Evolutionary conservation across 495 filamentous ascomycete species (phyloP).

Genomic region (Monascus purpureus): DNA sequence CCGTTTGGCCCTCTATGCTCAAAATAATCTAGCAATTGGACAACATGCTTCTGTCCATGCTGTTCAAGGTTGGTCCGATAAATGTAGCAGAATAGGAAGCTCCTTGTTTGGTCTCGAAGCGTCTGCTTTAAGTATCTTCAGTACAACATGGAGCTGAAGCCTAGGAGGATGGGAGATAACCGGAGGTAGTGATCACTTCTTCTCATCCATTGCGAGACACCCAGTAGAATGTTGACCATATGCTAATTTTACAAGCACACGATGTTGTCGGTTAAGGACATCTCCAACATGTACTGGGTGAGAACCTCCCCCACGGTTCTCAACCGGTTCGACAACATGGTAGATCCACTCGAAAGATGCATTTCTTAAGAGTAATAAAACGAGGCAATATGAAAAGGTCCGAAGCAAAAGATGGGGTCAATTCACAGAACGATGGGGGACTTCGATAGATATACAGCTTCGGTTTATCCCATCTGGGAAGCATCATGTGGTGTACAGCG

Average conservation of each 20-base stretch:
- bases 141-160: slow-evolving; percentile 5
- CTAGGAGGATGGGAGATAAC: neutral
- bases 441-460: too few relatives aligned
- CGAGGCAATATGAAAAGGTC: too few relatives aligned
- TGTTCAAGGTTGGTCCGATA: slow-evolving; percentile 6
- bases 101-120: slow-evolving; percentile 7
- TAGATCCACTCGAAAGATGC: neutral
- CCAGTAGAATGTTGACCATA: slow-evolving; percentile 18
- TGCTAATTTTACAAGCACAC: slow-evolving; percentile 23
- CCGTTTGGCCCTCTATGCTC: slow-evolving; percentile 19
- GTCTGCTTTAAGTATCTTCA: slow-evolving; percentile 19
- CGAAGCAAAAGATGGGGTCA: too few relatives aligned
- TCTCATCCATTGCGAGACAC: slow-evolving; percentile 12
- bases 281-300: slow-evolving; percentile 25
- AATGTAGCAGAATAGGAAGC: neutral
- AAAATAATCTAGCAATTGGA: slow-evolving; percentile 13
- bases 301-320: slow-evolving; percentile 18
- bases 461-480: too few relatives aligned
- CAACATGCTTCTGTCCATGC: slow-evolving; percentile 5
- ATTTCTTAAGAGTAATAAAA: neutral
- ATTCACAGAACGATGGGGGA: too few relatives aligned
- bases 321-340: slow-evolving; percentile 8
- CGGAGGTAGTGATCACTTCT: neutral
- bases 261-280: slow-evolving; percentile 14
- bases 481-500: too few relatives aligned